Percentiles rank a stretch among this genome's conserved stretches.
Evolutionary conservation across 257 asterid genomes (phyloP).

Genomic region (Solanum chiquidenum): DNA sequence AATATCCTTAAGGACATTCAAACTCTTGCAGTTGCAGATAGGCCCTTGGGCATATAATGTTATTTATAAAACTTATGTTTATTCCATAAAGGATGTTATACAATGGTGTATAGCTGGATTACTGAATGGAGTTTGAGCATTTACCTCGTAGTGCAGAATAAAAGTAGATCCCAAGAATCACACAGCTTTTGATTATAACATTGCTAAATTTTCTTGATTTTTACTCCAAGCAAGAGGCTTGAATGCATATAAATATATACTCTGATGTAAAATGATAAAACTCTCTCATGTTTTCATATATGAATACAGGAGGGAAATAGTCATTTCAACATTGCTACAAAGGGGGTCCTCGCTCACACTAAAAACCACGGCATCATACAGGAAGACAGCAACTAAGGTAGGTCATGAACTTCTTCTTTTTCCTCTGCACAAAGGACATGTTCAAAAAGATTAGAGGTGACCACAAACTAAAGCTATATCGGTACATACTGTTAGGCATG

Average conservation of each 20-base stretch:
- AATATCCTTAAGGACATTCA: neutral
- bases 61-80: neutral
- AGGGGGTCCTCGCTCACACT: neutral
- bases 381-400: slow-evolving; percentile 21
- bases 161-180: neutral
- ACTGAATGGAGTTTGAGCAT: neutral
- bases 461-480: neutral
- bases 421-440: slow-evolving; percentile 16
- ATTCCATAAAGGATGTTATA: neutral
- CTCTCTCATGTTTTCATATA: neutral
- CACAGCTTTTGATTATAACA: neutral
- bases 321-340: neutral
- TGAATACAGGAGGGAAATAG: neutral
- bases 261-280: neutral
- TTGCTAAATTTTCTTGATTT: neutral
- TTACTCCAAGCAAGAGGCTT: slow-evolving; percentile 1
- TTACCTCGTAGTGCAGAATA: neutral
- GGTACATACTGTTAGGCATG: neutral
- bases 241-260: neutral
- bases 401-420: slow-evolving; percentile 10
- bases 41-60: neutral
- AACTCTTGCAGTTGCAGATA: neutral
- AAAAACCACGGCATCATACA: neutral
- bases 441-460: slow-evolving; percentile 4
- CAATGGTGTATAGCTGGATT: neutral